A percentile compares a stretch with the other conserved stretches of the same genome.
phyloP scores from a whole-genome alignment of 768 basidiomycete genomes.

The Pulveroboletus sp. region DNA sequence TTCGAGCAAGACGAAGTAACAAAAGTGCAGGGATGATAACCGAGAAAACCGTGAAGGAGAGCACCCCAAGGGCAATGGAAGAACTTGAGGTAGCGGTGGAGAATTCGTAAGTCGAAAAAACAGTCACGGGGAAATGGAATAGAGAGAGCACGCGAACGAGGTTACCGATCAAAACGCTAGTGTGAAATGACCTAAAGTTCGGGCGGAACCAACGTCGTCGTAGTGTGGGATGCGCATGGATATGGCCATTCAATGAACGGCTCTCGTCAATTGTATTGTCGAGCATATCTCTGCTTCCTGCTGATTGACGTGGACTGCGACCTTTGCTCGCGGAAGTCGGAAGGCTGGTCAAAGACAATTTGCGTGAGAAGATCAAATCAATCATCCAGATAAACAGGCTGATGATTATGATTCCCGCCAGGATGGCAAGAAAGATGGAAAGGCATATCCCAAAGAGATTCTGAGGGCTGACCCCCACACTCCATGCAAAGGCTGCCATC shows the following conservation, averaged over 20 bases:
- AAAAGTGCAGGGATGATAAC: conserved; percentile 72
- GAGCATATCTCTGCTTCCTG: conserved; percentile 49
- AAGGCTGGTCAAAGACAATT: conserved; percentile 14
- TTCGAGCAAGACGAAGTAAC: conserved; percentile 71
- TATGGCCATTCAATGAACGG: conserved; percentile 25
- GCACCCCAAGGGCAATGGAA: conserved; percentile 71
- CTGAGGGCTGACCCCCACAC: conserved; percentile 75
- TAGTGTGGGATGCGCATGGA: conserved; percentile 20
- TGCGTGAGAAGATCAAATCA: conserved; percentile 47
- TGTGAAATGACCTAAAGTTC: conserved; percentile 73
- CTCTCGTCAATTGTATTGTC: conserved; percentile 33
- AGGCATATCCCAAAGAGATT: conserved; percentile 82
- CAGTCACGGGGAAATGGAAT: conserved; percentile 92
- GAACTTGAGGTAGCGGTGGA: conserved; percentile 45
- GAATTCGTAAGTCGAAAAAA: conserved; percentile 74
- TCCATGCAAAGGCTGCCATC: conserved; percentile 78
- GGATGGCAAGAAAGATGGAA: conserved; percentile 75
- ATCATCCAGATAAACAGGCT: conserved; percentile 69
- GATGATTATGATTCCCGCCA: conserved; percentile 64
- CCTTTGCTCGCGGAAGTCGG: conserved; percentile 19
- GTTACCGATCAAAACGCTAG: conserved; percentile 81
- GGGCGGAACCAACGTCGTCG: conserved; percentile 38
- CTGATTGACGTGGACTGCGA: conserved; percentile 40
- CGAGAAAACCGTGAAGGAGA: conserved; percentile 78
- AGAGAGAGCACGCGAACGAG: conserved; percentile 85